Evolutionary conservation across 2,329 filamentous ascomycete genomes (phyloP), one percentile per base, ranked within the genome.

Genomic region (Fusarium palustre): DNA sequence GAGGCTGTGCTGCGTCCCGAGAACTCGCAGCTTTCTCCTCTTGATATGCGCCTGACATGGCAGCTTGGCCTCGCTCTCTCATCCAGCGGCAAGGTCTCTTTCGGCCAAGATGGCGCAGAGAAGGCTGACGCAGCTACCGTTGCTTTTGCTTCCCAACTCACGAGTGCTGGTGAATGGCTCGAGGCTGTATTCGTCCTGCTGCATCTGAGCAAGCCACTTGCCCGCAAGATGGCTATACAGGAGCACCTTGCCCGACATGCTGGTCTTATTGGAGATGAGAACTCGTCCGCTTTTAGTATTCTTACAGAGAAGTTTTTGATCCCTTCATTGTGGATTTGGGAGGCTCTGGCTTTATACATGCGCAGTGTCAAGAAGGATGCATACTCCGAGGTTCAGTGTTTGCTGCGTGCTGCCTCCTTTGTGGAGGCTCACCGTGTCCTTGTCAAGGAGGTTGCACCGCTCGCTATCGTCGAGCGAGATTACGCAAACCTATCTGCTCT

Each of bases 381-480:
- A 13, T 86, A 85, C 46, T 83, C 84, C 7, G 93, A 97, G 78
- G 92, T 95, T 12, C 86, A 91, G 56, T 96, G 90, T 74, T 88
- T 99, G 15, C 86, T 98, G 62, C 88, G 89, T 49, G 95, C 94
- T 3, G 86, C 87, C 39, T 89, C 92, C 42, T 92, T 90, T 79
- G 85, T 88, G 31, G 92, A 96, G 76, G 96, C 96, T 0, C 96
- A 98, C 79, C 87, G 89, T 30, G 92, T 95, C 1, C 90, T 99
- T 55, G 88, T 91, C 64, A 88, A 88, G 67, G 87, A 91, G 69
- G 94, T 98, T 31, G 96, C 92, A 1, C 96, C 96, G 0, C 85
- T 86, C 30, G 89, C 93, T 13, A 87, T 99, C 67, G 91, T 99
- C 64, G 91, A 93, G 75, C 90, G 91, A 43, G 91, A 97, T 77